These are phyloP conservation scores for Hypoxylon lenormandii DNA, from an alignment of 495 filamentous ascomycete genomes.

Conservation along the genomic window DNA sequence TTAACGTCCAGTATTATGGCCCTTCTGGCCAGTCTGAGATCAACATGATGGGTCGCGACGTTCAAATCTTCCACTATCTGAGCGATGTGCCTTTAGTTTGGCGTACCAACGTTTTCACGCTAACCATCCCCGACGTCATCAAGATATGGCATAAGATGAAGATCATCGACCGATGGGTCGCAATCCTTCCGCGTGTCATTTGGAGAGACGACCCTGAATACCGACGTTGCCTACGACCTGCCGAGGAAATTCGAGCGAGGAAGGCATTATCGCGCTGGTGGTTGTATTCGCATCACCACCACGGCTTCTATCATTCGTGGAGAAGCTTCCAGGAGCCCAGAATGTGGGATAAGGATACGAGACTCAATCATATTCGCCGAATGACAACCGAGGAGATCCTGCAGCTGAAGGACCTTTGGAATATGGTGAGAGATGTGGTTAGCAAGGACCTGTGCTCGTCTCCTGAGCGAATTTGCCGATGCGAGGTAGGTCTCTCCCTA, in stretches of 20 bases:
- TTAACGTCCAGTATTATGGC: constrained; percentile 13
- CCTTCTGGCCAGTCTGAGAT: background rate
- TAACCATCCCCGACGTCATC: background rate
- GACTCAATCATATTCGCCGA: constrained; percentile 50
- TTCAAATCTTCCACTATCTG: background rate
- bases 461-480: constrained; percentile 42
- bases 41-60: constrained; percentile 20
- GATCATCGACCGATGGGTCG: constrained; percentile 60
- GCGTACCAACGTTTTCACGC: background rate
- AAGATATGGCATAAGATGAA: constrained; percentile 36
- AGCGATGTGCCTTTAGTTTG: no score
- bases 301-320: constrained; percentile 32
- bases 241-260: constrained; percentile 72
- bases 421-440: constrained; percentile 47
- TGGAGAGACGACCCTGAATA: constrained; percentile 71
- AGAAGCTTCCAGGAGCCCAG: constrained; percentile 30
- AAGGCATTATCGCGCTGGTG: constrained; percentile 76
- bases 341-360: constrained; percentile 35
- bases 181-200: constrained; percentile 73
- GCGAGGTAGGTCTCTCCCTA: constrained; percentile 37
- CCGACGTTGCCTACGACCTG: constrained; percentile 69
- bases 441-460: constrained; percentile 56
- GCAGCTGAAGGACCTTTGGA: constrained; percentile 53
- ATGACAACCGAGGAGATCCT: constrained; percentile 53
- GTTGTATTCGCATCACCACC: constrained; percentile 60